Percentiles rank a stretch among this genome's conserved stretches.
Conservation (phyloP, 495 filamentous ascomycete species). For the Podospora didyma region DNA sequence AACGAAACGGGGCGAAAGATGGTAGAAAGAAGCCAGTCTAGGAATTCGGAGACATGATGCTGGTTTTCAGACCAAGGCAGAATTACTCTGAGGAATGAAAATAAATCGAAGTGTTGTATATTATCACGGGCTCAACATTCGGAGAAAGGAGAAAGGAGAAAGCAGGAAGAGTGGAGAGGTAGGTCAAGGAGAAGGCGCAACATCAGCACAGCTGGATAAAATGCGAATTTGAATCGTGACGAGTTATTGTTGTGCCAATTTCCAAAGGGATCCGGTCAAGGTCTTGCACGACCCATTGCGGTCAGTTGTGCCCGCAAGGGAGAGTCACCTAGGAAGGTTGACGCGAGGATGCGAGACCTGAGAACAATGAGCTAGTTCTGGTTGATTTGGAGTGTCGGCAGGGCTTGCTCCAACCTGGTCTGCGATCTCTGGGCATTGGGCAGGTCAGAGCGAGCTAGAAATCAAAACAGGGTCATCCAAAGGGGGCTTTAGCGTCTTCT, state of each 20-base stretch:
- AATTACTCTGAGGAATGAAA: neutral
- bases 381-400: neutral
- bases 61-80: neutral
- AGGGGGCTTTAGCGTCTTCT: neutral
- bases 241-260: neutral
- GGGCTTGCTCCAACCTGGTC: conserved; percentile 5
- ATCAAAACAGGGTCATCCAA: neutral
- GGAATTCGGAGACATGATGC: neutral
- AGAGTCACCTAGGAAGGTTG: neutral
- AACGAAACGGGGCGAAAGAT: neutral
- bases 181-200: neutral
- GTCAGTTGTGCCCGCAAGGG: neutral
- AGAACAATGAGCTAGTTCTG: neutral
- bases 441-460: conserved; percentile 8
- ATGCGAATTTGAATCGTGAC: neutral
- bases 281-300: neutral
- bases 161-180: neutral
- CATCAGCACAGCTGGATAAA: neutral
- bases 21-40: neutral
- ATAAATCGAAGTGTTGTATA: neutral
- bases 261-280: neutral
- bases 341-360: conserved; percentile 3
- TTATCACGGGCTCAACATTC: neutral
- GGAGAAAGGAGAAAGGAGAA: neutral
- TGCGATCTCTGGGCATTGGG: conserved; percentile 3